These are phyloP conservation scores for Aspergillus niger DNA, from an alignment of 2,329 filamentous ascomycete genomes.

Conservation along the genomic window DNA sequence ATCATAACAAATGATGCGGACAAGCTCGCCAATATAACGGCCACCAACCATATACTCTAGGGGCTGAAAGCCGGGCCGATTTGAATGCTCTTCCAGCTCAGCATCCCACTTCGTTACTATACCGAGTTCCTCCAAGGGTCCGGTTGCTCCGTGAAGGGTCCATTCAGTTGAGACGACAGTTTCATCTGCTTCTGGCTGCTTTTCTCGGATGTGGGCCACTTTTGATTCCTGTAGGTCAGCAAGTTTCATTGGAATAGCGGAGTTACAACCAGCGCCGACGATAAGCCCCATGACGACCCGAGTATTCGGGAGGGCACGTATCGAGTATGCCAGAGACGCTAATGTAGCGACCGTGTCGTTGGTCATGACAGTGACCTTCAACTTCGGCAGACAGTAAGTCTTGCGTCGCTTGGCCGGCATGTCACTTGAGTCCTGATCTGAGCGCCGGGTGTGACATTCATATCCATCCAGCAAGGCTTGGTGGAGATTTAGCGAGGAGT, in stretches of 20 bases:
- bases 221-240: constrained; percentile 24
- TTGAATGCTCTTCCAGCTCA: constrained; percentile 62
- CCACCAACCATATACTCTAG: constrained; percentile 79
- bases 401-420: constrained; percentile 32
- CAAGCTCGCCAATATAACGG: constrained; percentile 71
- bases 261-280: constrained; percentile 75
- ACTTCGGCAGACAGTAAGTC: constrained; percentile 55
- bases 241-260: constrained; percentile 69
- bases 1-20: constrained; percentile 66
- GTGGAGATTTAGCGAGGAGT: constrained; percentile 37
- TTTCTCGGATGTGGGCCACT: not conserved
- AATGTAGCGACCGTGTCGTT: constrained; percentile 78
- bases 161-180: constrained; percentile 69
- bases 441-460: constrained; percentile 45
- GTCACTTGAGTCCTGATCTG: constrained; percentile 27
- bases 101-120: constrained; percentile 70
- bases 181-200: not conserved
- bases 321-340: constrained; percentile 73
- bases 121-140: constrained; percentile 61
- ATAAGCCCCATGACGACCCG: constrained; percentile 75
- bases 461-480: constrained; percentile 39
- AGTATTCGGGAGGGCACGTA: constrained; percentile 58
- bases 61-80: constrained; percentile 72
- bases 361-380: constrained; percentile 70
- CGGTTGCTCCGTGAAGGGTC: constrained; percentile 71